Evolutionary conservation across 257 asterid genomes (phyloP).

Genomic region (Solanum lycopersicoides): DNA sequence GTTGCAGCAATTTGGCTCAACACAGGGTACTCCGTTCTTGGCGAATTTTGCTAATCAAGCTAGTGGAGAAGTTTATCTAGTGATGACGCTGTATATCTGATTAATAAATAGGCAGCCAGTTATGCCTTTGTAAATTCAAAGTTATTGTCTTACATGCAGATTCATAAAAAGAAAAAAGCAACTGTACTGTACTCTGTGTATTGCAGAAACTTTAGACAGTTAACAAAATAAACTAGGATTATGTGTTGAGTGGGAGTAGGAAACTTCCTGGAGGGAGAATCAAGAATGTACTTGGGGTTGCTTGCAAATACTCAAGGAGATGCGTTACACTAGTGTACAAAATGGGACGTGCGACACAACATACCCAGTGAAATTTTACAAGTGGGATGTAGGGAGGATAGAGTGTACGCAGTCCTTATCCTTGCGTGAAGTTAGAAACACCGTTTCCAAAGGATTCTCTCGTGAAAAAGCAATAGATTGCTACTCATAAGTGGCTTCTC

Average conservation of each 20-base stretch:
- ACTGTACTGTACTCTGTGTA: neutral
- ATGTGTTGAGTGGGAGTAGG: neutral
- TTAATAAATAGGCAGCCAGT: neutral
- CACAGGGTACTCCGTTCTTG: neutral
- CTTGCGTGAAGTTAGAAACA: too few species aligned
- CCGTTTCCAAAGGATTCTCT: neutral
- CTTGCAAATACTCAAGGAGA: neutral
- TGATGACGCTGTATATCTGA: neutral
- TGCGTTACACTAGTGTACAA: neutral
- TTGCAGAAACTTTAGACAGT: neutral
- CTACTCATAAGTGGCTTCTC: neutral
- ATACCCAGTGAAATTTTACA: neutral
- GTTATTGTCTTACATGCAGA: neutral
- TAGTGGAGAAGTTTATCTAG: neutral
- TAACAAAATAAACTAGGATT: neutral
- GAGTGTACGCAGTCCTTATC: neutral
- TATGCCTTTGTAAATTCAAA: neutral
- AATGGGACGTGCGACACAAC: neutral
- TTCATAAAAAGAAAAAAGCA: neutral
- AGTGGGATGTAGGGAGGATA: neutral
- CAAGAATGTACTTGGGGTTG: neutral
- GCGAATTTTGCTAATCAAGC: neutral
- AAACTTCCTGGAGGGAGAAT: neutral
- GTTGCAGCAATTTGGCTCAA: neutral
- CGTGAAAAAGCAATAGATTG: neutral